These are phyloP conservation scores for Urostyla sp. DNA, from an alignment of 73 alveolate species.

Conservation along the genomic window DNA sequence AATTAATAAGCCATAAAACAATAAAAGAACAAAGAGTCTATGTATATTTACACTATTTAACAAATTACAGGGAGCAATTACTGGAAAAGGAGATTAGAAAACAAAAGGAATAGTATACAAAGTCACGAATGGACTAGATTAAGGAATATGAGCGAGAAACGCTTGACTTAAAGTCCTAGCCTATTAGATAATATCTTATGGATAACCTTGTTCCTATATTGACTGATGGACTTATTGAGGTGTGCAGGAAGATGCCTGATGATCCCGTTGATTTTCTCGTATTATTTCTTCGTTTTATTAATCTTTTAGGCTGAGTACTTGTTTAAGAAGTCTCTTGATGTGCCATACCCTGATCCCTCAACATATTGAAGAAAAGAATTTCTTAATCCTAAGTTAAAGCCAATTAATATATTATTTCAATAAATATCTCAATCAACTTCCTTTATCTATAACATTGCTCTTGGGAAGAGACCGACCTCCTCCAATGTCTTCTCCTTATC, in stretches of 20 bases:
- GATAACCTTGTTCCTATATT: conserved; percentile 94
- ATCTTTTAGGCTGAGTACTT: conserved; percentile 81
- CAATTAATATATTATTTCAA: neutral
- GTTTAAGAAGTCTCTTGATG: conserved; percentile 68
- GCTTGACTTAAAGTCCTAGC: conserved; percentile 86
- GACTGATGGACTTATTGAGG: conserved; percentile 91
- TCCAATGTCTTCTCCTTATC: conserved; percentile 68
- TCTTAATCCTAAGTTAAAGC: neutral
- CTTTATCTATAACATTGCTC: conserved; percentile 75
- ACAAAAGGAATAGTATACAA: conserved; percentile 77
- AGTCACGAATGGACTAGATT: conserved; percentile 76
- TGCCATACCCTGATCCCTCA: conserved; percentile 71
- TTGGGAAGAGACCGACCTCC: conserved; percentile 80
- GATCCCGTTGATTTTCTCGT: conserved; percentile 96
- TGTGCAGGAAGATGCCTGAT: conserved; percentile 91
- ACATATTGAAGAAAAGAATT: conserved; percentile 33
- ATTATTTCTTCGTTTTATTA: no score
- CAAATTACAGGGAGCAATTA: conserved; percentile 71
- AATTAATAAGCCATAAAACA: conserved; percentile 34
- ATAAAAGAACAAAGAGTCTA: conserved; percentile 29
- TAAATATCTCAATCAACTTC: conserved; percentile 60
- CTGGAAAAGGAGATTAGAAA: conserved; percentile 81
- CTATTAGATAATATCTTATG: conserved; percentile 90
- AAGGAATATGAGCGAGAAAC: conserved; percentile 85
- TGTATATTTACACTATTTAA: neutral